Evolutionary conservation across 2,329 filamentous ascomycete genomes (phyloP).

Genomic region (Hypomyces perniciosus): DNA sequence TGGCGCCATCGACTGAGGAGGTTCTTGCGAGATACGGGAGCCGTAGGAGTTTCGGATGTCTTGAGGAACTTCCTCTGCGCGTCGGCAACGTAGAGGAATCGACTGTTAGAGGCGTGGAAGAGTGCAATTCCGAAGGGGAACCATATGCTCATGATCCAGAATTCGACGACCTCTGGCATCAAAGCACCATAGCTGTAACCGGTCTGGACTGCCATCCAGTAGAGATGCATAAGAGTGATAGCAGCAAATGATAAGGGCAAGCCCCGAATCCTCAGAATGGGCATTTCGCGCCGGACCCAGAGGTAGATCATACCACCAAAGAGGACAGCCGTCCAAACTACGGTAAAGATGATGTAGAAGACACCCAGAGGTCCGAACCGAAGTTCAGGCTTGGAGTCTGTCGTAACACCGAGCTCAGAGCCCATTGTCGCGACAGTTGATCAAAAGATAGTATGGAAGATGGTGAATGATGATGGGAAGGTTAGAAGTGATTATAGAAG

Average conservation of each 20-base stretch:
- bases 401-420: conserved; percentile 28
- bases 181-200: conserved; percentile 35
- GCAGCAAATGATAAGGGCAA: conserved; percentile 35
- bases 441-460: not conserved
- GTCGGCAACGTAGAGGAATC: conserved; percentile 53
- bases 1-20: conserved; percentile 32
- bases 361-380: conserved; percentile 34
- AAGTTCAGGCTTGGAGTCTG: conserved; percentile 25
- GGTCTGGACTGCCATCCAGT: conserved; percentile 36
- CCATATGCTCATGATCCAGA: conserved; percentile 62
- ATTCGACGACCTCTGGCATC: conserved; percentile 49
- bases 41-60: conserved; percentile 8
- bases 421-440: conserved; percentile 18
- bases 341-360: conserved; percentile 34
- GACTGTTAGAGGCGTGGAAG: conserved; percentile 58
- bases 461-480: not conserved
- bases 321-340: conserved; percentile 35
- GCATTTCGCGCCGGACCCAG: conserved; percentile 33
- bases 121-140: conserved; percentile 59
- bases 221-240: conserved; percentile 35
- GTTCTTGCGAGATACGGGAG: conserved; percentile 19
- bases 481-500: not conserved
- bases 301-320: conserved; percentile 36
- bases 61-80: conserved; percentile 42
- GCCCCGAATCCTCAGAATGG: conserved; percentile 35